Evolutionary conservation across 1,139 yeast species (phyloP), one percentile per base, ranked within the genome.

Genomic region (Hanseniaspora sp.): DNA sequence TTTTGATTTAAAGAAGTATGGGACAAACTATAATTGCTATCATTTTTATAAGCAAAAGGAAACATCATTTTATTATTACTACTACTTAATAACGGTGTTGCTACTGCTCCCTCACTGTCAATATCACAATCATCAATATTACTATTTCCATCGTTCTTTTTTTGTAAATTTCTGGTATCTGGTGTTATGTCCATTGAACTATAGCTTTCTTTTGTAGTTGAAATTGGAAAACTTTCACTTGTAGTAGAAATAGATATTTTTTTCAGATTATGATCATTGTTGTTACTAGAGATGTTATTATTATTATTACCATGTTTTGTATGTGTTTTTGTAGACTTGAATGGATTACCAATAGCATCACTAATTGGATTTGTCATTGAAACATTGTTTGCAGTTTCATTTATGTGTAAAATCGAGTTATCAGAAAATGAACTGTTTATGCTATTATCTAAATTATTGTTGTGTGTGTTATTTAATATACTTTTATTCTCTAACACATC

Each of bases 81-180:
- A 8, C 47, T 30, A 23, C 53, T 43, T 9, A 49, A 28, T 3
- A 49, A 7, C 2, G 53, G 53, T 13, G 53, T 49, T 30, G 53
- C 53, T 13, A 49, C 43, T 28, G 53, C 37, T 15, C 43, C 48
- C 5, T 49, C 53, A 15, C 15, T 12, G 6, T 49, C 43, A 8
- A 34, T 38, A 12, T 12, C 11, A 11, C 30, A 39, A 28, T 37
- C 34, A 18, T 13, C 28, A 13, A 13, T 15, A 8, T 17, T 46
- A 3, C 12, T 46, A 18, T 3, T 30, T 7, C 11, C 17, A 6
- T 38, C 13, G 5, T 33, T 33, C 3, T 15, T 15, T 7, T 37
- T 15, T 41, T 29, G 7, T 28, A 8, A 9, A 7, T 28, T 41
- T 11, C 11, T 13, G 13, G 2, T 12, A 8, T 11, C 23, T 12